Evolutionary conservation across 768 basidiomycete genomes (phyloP), one percentile per base, ranked within the genome.

Genomic region (Mycena belliarum): DNA sequence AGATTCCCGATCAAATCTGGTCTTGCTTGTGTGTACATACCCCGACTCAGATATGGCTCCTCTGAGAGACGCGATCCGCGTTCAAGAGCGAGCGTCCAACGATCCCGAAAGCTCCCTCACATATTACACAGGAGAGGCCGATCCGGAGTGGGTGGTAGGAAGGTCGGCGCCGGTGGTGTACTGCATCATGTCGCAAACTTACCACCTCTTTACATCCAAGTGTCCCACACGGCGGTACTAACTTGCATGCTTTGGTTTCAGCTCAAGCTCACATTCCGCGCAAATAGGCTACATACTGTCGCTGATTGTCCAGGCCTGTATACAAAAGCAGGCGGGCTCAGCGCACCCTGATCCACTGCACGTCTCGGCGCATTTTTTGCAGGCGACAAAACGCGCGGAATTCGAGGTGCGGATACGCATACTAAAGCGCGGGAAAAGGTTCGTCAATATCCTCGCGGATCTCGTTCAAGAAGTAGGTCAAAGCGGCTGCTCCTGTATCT

Each of bases 271-370:
- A 46, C 37, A 43, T 4, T 25, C 14, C n/a, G n/a, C n/a, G n/a
- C n/a, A n/a, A 25, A 10, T 52, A 88, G 87, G 87, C 21, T 88
- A 86, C 63, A 68, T 82, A n/a, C 72, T 88, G 18, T 82, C 79
- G 1, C 68, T 82, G 49, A 68, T 86, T 23, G 60, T 88, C 0
- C 77, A 87, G 44, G 77, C 86, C n/a, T 84, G 81, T 57, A 74
- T 83, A 18, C 72, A 76, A 52, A 69, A 80, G 51, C 86, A 88
- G 66, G 70, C 75, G 0, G 56, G 65, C 1, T 78, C 81, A 14
- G 33, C 63, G 16, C 84, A 86, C 66, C 69, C 65, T 18, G 85
- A 88, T 62, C 82, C 82, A 8, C 70, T 87, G 42, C 82, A 87
- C 65, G 68, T 86, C 46, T 84, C 81, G 20, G 82, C 83, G 3